Evolutionary conservation across 2,329 filamentous ascomycete genomes (phyloP).

Genomic region (Botrytis aclada): DNA sequence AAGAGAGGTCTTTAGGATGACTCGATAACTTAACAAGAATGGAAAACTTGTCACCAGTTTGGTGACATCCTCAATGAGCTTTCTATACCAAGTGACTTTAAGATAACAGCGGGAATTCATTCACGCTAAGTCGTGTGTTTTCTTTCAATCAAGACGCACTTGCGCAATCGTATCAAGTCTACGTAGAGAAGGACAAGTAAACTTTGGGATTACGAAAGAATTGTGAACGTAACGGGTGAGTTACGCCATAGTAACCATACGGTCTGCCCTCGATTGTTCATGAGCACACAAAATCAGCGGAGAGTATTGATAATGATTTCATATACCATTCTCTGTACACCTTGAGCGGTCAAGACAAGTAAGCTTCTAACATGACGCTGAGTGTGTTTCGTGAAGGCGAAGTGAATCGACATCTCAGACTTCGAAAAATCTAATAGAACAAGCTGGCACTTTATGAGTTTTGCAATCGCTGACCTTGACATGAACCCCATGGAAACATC

Average conservation of each 20-base stretch:
- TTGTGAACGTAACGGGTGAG: neutral
- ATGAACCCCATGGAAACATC: accelerated
- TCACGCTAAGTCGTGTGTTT: neutral
- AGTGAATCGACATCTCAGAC: neutral
- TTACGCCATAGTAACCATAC: neutral
- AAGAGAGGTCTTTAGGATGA: neutral
- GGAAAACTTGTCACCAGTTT: neutral
- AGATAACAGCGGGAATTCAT: neutral
- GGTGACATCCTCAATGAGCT: neutral
- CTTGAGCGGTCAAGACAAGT: neutral
- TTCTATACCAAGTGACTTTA: neutral
- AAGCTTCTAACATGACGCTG: no score
- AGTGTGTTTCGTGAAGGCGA: neutral
- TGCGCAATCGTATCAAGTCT: neutral
- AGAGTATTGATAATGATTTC: neutral
- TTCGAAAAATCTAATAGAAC: neutral
- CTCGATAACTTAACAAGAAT: neutral
- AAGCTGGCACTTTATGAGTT: neutral
- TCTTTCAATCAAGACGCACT: neutral
- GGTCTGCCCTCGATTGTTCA: neutral
- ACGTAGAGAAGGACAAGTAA: neutral
- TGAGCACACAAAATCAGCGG: neutral
- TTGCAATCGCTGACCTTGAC: neutral
- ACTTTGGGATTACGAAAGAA: neutral
- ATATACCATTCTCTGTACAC: neutral